These are phyloP conservation scores for Fusarium dlaminii DNA, from an alignment of 2,329 filamentous ascomycete species.

Conservation along the genomic window DNA sequence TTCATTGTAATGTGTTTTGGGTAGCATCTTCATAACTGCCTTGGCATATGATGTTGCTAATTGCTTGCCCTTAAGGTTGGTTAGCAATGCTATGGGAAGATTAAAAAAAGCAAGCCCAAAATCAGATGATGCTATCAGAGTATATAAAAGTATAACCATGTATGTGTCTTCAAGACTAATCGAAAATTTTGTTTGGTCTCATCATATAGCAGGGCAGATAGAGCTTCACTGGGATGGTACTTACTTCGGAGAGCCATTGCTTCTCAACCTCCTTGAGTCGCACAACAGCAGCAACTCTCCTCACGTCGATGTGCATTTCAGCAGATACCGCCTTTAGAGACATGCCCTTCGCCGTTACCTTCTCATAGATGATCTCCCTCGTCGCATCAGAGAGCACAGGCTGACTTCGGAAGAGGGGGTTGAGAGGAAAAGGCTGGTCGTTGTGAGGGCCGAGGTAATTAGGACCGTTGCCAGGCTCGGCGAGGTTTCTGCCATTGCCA, in stretches of 20 bases:
- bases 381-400: constrained; percentile 78
- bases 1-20: constrained; percentile 68
- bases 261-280: constrained; percentile 88
- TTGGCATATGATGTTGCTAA: constrained; percentile 80
- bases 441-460: constrained; percentile 52
- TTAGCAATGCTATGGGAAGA: constrained; percentile 33
- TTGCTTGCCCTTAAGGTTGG: constrained; percentile 70
- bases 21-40: constrained; percentile 83
- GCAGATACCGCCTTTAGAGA: constrained; percentile 81
- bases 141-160: constrained; percentile 76
- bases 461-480: constrained; percentile 41
- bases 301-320: constrained; percentile 80
- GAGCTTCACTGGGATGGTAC: constrained; percentile 45
- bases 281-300: constrained; percentile 85
- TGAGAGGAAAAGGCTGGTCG: constrained; percentile 76
- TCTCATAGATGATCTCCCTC: constrained; percentile 76
- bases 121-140: constrained; percentile 37
- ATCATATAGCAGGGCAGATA: constrained; percentile 55
- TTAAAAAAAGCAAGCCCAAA: not conserved
- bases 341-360: constrained; percentile 71
- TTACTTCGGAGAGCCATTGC: constrained; percentile 78
- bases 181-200: constrained; percentile 80
- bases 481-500: constrained; percentile 36
- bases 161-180: constrained; percentile 99
- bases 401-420: constrained; percentile 75